These are phyloP conservation scores for Chamaecrista fasciculata DNA, from an alignment of 306 rosid genomes.

Conservation along the genomic window DNA sequence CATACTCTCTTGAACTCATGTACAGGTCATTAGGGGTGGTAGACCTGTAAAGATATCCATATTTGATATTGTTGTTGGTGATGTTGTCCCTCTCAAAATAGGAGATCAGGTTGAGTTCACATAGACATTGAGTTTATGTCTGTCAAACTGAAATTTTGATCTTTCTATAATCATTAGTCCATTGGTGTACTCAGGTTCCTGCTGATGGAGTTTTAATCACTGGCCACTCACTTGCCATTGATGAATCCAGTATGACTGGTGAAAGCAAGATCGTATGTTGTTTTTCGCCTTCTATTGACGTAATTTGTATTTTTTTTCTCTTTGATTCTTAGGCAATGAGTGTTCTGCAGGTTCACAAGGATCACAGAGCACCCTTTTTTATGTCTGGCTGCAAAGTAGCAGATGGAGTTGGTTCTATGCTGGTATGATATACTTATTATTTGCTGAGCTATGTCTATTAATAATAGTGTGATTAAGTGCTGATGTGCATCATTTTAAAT, in stretches of 20 bases:
- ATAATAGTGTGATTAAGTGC: neutral
- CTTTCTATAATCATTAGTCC: constrained; percentile 4
- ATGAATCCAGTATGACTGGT: constrained; percentile 99
- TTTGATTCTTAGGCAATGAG: constrained; percentile 35
- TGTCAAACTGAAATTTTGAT: constrained; percentile 19
- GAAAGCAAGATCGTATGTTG: constrained; percentile 93
- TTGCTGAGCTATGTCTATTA: neutral
- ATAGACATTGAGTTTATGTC: constrained; percentile 32
- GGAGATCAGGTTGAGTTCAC: constrained; percentile 84
- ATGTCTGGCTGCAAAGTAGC: constrained; percentile 99
- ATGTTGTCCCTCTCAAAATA: constrained; percentile 85
- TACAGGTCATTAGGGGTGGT: constrained; percentile 86
- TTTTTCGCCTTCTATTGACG: constrained; percentile 20
- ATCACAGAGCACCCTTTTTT: constrained; percentile 78
- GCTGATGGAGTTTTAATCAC: constrained; percentile 87
- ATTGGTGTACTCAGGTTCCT: constrained; percentile 61
- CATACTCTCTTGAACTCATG: constrained; percentile 30
- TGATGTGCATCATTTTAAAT: neutral
- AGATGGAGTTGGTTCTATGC: constrained; percentile 93
- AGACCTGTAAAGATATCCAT: constrained; percentile 70
- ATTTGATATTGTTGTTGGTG: constrained; percentile 96
- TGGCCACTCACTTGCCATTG: constrained; percentile 88
- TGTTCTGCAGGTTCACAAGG: constrained; percentile 78
- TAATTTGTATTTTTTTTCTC: constrained; percentile 22
- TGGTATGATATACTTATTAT: constrained; percentile 53